These are phyloP conservation scores for Wickerhamomyces sp. DNA, from an alignment of 1,139 yeast species.

Conservation along the genomic window DNA sequence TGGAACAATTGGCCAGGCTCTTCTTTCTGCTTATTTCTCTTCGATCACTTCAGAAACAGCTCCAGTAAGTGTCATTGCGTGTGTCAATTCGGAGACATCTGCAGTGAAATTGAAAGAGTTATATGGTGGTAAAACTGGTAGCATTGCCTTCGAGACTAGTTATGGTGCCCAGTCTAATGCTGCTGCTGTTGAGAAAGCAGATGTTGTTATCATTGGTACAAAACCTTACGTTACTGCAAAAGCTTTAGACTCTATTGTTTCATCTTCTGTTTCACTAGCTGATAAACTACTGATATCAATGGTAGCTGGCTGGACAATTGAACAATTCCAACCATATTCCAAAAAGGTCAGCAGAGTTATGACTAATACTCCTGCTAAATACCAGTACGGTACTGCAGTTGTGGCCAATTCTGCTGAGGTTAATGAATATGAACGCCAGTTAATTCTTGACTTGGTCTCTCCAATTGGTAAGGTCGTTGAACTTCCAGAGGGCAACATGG, in stretches of 20 bases:
- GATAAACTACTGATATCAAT: constrained; percentile 72
- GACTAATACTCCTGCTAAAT: constrained; percentile 96
- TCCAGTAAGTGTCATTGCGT: constrained; percentile 71
- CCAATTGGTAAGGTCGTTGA: constrained; percentile 72
- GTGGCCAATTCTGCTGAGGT: constrained; percentile 61
- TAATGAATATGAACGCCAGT: constrained; percentile 41
- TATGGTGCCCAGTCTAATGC: constrained; percentile 47
- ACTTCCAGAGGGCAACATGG: constrained; percentile 88
- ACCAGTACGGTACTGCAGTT: constrained; percentile 91
- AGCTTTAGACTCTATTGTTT: constrained; percentile 42
- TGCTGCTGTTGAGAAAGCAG: constrained; percentile 57
- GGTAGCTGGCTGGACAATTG: constrained; percentile 89
- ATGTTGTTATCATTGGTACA: constrained; percentile 75
- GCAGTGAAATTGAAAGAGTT: constrained; percentile 39
- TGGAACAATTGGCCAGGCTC: constrained; percentile 98
- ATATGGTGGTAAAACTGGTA: constrained; percentile 33
- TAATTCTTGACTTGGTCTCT: constrained; percentile 54
- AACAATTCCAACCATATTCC: constrained; percentile 53
- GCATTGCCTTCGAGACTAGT: constrained; percentile 48
- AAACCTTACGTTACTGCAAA: constrained; percentile 77
- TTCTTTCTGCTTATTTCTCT: constrained; percentile 69
- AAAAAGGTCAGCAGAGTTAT: constrained; percentile 76
- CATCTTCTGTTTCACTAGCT: constrained; percentile 30
- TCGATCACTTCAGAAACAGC: constrained; percentile 34
- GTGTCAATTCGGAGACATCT: constrained; percentile 59